Evolutionary conservation across 306 rosid species (phyloP).

Genomic region (Fragaria vesca): DNA sequence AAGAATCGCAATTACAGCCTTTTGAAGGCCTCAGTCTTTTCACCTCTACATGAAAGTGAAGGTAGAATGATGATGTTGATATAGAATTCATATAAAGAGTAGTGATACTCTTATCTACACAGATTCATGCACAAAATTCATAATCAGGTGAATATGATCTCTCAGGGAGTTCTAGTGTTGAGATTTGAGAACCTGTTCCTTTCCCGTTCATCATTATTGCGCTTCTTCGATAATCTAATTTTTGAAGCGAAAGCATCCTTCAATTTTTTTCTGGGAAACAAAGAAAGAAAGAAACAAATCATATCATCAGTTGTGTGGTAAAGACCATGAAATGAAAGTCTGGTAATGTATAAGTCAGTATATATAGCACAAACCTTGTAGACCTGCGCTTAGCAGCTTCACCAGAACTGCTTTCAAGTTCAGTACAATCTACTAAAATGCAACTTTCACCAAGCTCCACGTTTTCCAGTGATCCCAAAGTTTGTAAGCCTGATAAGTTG

Average conservation of each 20-base stretch:
- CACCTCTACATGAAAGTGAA: background rate
- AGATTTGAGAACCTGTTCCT: background rate
- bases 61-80: background rate
- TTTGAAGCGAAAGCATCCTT: constrained; percentile 7
- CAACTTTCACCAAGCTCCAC: constrained; percentile 14
- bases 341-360: background rate
- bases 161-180: background rate
- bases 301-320: background rate
- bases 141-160: background rate
- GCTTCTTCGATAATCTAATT: constrained; percentile 2
- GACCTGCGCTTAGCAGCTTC: constrained; percentile 4
- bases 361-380: constrained; percentile 7
- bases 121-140: constrained; percentile 9
- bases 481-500: background rate
- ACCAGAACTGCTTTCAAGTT: background rate
- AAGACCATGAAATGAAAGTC: background rate
- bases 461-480: background rate
- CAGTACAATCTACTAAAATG: background rate
- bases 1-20: background rate
- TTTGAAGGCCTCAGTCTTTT: background rate
- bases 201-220: background rate
- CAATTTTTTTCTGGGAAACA: constrained; percentile 4
- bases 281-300: background rate
- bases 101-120: background rate
- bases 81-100: background rate